Base-by-base conservation (phyloP, 2,329 filamentous ascomycete genomes). In the Fusarium sp. region DNA sequence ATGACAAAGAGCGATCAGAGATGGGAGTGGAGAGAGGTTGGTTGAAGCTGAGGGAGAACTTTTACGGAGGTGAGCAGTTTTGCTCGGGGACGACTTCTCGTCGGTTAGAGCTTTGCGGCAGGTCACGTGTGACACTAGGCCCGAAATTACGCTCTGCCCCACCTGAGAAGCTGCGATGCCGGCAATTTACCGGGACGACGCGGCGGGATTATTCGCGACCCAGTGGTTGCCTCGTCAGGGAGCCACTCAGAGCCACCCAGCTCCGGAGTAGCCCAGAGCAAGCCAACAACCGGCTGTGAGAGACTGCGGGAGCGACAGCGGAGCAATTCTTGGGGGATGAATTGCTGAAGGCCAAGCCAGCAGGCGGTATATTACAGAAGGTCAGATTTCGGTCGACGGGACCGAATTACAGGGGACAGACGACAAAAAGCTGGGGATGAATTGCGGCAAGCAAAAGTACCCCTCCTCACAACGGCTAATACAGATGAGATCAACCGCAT, bases 1-100 rank as follows among this genome's bases (percentile, higher is more conserved):
- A 92, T 91, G 89, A 89, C 87, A 86, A 87, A 90, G 89, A 90
- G 89, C 89, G 87, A 87, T 88, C 85, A 84, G 84, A 85, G 84
- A 89, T 87, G 85, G 82, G 86, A 86, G 88, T 87, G 88, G 87
- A 88, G 87, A 87, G 85, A 85, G 85, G 86, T 87, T 86, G 82
- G 84, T 84, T 82, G 83, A 83, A 82, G 80, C 82, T 84, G 84
- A 83, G 83, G 83, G 83, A 86, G 84, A 85, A 85, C 82, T 85
- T 83, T 85, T 84, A 83, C 82, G 82, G 83, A 83, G 72, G 79
- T 84, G 84, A 86, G 84, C 84, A 86, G 84, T 84, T 85, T 85
- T 86, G 84, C 83, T 84, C 82, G 82, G 83, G 78, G 78, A 80
- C 81, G 78, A 82, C 82, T 83, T 84, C 50, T 54, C 79, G 81